Evolutionary conservation across 352 stramenopile genomes (phyloP).

Genomic region (Halophytophthora polymorphica): DNA sequence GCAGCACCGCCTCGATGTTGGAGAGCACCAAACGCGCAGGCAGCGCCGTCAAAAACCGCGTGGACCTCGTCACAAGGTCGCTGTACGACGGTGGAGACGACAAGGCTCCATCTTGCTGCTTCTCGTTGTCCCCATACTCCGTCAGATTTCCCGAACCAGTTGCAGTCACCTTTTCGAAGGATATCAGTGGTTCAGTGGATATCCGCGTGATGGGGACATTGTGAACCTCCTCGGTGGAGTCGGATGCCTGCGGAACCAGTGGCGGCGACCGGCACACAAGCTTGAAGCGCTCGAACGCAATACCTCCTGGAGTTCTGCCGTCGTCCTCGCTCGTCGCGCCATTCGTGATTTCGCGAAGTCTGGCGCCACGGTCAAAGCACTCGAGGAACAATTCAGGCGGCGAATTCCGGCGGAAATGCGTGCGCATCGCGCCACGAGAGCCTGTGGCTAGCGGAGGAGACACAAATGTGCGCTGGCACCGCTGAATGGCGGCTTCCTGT

Average conservation of each 20-base stretch:
- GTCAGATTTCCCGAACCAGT: constrained; percentile 1
- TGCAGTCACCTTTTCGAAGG: constrained; percentile 3
- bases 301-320: not conserved
- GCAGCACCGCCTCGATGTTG: constrained; percentile 60
- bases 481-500: constrained; percentile 3
- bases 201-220: constrained; percentile 14
- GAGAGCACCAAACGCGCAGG: constrained; percentile 63
- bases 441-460: constrained; percentile 56
- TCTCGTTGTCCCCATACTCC: constrained; percentile 1
- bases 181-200: constrained; percentile 11
- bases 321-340: constrained; percentile 16
- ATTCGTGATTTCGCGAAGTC: constrained; percentile 21
- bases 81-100: constrained; percentile 43
- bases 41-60: constrained; percentile 64
- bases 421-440: constrained; percentile 28
- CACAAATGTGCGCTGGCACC: constrained; percentile 30
- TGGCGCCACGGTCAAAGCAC: constrained; percentile 37
- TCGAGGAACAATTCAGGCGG: constrained; percentile 59
- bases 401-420: constrained; percentile 57
- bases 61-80: constrained; percentile 68
- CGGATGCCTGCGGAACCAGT: constrained; percentile 20
- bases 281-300: constrained; percentile 30
- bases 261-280: constrained; percentile 33
- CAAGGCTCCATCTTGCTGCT: constrained; percentile 6
- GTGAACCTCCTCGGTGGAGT: constrained; percentile 5